Percentiles rank a stretch among this genome's conserved stretches.
Evolutionary conservation across 2,329 filamentous ascomycete species (phyloP).

Genomic region (Xylariales sp.): DNA sequence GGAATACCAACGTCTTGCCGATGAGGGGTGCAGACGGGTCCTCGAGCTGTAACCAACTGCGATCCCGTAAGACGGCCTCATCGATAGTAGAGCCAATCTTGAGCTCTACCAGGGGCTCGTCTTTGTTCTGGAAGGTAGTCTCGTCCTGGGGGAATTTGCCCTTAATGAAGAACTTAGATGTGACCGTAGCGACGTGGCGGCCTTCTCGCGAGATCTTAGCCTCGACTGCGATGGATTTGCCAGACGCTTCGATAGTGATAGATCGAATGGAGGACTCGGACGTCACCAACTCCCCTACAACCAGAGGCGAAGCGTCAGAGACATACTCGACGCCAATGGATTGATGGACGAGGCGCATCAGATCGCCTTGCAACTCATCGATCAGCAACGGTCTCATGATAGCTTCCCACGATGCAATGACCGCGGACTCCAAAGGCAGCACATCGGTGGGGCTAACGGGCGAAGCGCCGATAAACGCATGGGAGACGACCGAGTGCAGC

Average conservation of each 20-base stretch:
- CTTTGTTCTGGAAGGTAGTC: slow-evolving; percentile 27
- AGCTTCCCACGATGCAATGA: slow-evolving; percentile 97
- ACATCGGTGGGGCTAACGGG: slow-evolving; percentile 90
- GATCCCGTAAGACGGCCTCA: slow-evolving; percentile 32
- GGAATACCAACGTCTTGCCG: slow-evolving; percentile 29
- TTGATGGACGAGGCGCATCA: slow-evolving; percentile 94
- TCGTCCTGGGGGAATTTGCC: slow-evolving; percentile 33
- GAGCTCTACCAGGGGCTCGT: slow-evolving; percentile 30
- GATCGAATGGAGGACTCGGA: slow-evolving; percentile 97
- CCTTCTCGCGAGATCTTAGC: slow-evolving; percentile 29
- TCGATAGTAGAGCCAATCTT: slow-evolving; percentile 28
- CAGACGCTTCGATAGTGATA: slow-evolving; percentile 89
- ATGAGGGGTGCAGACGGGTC: slow-evolving; percentile 18
- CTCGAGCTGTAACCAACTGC: slow-evolving; percentile 29
- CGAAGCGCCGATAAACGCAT: slow-evolving; percentile 89
- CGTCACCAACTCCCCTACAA: slow-evolving; percentile 92
- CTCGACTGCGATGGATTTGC: slow-evolving; percentile 34
- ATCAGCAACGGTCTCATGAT: slow-evolving; percentile 99
- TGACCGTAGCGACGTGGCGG: slow-evolving; percentile 31
- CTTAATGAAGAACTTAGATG: slow-evolving; percentile 37
- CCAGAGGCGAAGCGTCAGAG: slow-evolving; percentile 89
- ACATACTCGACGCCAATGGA: slow-evolving; percentile 99
- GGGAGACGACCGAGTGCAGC: slow-evolving; percentile 94
- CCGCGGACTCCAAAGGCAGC: slow-evolving; percentile 96
- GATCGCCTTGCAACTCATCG: slow-evolving; percentile 90